These are phyloP conservation scores for Cordyceps farinosa DNA, from an alignment of 2,329 filamentous ascomycete species.

Conservation along the genomic window DNA sequence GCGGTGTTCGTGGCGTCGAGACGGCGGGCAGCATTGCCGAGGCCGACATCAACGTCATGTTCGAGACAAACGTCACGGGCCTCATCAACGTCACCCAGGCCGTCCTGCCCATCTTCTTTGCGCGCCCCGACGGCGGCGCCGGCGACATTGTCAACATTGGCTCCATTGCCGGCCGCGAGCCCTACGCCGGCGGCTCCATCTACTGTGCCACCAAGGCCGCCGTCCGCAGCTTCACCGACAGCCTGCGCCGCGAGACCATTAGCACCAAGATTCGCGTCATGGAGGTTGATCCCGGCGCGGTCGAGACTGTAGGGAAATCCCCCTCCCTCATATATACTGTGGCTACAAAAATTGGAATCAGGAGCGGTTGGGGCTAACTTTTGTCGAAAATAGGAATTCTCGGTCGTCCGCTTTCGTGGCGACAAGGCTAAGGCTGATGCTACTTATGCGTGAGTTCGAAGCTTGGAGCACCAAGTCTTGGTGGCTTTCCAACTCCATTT, in stretches of 20 bases:
- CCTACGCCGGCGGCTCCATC: slow-evolving; percentile 80
- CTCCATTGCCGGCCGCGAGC: slow-evolving; percentile 83
- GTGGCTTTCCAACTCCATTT: not conserved
- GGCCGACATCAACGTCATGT: slow-evolving; percentile 83
- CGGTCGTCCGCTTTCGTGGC: slow-evolving; percentile 80
- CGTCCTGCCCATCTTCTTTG: slow-evolving; percentile 76
- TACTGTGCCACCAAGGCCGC: slow-evolving; percentile 94
- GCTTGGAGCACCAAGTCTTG: slow-evolving; percentile 13
- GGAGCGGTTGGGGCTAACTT: not conserved
- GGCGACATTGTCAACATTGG: slow-evolving; percentile 96
- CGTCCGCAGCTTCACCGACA: slow-evolving; percentile 78
- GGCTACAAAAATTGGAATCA: not conserved
- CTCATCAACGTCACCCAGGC: slow-evolving; percentile 97
- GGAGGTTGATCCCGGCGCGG: slow-evolving; percentile 86
- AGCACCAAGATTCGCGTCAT: slow-evolving; percentile 78
- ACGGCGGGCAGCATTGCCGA: slow-evolving; percentile 78
- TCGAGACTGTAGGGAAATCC: slow-evolving; percentile 68
- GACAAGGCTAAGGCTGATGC: slow-evolving; percentile 87
- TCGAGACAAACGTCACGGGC: slow-evolving; percentile 88
- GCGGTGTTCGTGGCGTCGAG: slow-evolving; percentile 84
- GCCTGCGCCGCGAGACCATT: slow-evolving; percentile 78
- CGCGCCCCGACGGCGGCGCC: slow-evolving; percentile 67
- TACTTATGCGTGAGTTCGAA: slow-evolving; percentile 71
- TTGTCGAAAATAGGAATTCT: slow-evolving; percentile 66
- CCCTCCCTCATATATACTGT: not conserved